These are phyloP conservation scores for Shiraia sp. DNA, from an alignment of 2,329 filamentous ascomycete species.

Conservation along the genomic window DNA sequence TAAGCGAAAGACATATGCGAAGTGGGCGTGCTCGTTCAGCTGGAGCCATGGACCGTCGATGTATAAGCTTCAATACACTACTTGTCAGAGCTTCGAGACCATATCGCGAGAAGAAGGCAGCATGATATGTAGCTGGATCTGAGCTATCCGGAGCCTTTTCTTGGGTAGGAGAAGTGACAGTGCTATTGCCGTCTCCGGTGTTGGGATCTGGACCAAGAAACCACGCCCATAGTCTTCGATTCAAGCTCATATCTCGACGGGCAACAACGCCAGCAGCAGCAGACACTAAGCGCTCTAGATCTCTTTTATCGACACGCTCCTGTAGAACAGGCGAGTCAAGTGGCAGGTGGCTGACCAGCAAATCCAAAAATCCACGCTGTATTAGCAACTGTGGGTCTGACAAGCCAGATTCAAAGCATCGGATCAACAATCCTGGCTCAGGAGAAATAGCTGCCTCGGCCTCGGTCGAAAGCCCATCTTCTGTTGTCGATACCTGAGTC, in stretches of 20 bases:
- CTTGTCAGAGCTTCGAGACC: slow-evolving; percentile 75
- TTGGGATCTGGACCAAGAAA: slow-evolving; percentile 77
- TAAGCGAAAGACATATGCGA: slow-evolving; percentile 88
- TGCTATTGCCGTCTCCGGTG: slow-evolving; percentile 41
- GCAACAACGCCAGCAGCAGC: slow-evolving; percentile 87
- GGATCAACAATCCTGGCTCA: slow-evolving; percentile 85
- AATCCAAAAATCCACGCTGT: slow-evolving; percentile 89
- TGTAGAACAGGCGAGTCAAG: slow-evolving; percentile 82
- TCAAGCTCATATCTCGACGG: slow-evolving; percentile 93
- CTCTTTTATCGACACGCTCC: slow-evolving; percentile 69
- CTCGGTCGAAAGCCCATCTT: slow-evolving; percentile 49
- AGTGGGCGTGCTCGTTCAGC: slow-evolving; percentile 81
- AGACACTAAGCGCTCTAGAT: slow-evolving; percentile 79
- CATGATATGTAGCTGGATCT: slow-evolving; percentile 52
- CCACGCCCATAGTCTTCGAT: slow-evolving; percentile 94
- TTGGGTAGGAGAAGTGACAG: slow-evolving; percentile 45
- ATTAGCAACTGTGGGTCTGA: slow-evolving; percentile 86
- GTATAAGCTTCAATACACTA: slow-evolving; percentile 78
- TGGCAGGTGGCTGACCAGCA: slow-evolving; percentile 88
- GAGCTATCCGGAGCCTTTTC: slow-evolving; percentile 55
- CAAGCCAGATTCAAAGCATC: slow-evolving; percentile 90
- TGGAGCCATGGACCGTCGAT: slow-evolving; percentile 57
- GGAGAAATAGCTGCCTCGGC: slow-evolving; percentile 78
- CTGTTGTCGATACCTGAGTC: slow-evolving; percentile 13
- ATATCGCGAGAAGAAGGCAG: slow-evolving; percentile 76